Conservation (phyloP, 371 early-diverging fungal species). For the Funneliformis caledonium region DNA sequence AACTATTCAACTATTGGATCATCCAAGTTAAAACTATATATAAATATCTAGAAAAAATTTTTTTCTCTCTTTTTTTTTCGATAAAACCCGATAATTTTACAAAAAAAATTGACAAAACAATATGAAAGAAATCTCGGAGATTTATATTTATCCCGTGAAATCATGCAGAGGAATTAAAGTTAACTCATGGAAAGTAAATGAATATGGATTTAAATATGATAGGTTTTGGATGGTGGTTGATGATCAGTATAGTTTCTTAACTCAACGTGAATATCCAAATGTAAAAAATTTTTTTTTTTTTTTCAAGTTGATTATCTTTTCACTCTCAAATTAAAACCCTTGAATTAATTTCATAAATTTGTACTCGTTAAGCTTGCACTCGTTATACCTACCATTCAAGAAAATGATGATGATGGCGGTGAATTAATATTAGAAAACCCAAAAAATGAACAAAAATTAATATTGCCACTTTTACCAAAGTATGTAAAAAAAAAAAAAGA, state of each 20-base stretch:
- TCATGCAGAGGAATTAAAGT: conserved; percentile 40
- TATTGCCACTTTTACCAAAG: conserved; percentile 32
- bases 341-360: background rate
- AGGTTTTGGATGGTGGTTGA: conserved; percentile 40
- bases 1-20: no score
- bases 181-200: conserved; percentile 17
- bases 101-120: background rate
- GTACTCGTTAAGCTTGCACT: conserved; percentile 18
- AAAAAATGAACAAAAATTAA: conserved; percentile 18
- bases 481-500: background rate
- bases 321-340: background rate
- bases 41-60: no score
- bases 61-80: no score
- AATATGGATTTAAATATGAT: conserved; percentile 43
- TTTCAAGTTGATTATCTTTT: background rate
- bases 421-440: conserved; percentile 11
- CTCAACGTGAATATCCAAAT: conserved; percentile 40
- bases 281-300: conserved; percentile 6
- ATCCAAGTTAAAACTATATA: no score
- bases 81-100: no score
- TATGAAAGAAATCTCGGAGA: background rate
- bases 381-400: conserved; percentile 1
- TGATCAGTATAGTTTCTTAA: conserved; percentile 31
- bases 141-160: conserved; percentile 43
- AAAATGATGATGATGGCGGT: background rate